Evolutionary conservation across 495 filamentous ascomycete genomes (phyloP), one percentile per base, ranked within the genome.

Genomic region (Pseudomonodictys pantanalensis): DNA sequence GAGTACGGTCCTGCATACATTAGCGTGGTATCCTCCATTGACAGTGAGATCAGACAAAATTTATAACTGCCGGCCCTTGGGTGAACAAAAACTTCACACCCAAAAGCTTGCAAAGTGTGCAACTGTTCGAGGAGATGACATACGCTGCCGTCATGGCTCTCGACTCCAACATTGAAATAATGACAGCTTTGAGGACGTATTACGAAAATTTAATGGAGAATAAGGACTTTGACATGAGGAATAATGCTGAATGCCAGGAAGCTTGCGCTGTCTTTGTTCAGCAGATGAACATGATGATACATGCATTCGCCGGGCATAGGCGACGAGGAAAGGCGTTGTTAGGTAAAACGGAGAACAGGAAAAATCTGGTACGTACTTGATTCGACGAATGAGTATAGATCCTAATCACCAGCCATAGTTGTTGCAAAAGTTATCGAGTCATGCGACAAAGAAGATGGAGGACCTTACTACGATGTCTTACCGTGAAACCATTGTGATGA

Each of bases 401-500:
- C 15, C 50, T 22, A 38, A 46, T 38, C 43, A 17, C 17, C 4
- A 22, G 22, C 52, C 3, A 35, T 52, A 75, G 68, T 49, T 75
- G 5, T 30, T 71, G 29, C 71, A 74, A 48, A 64, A 73, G 45
- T 64, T 73, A 25, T 69, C 72, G 52, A 62, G 65, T 43, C 67
- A 73, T 33, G 60, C 70, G n/a, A 68, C 76, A 7, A 61, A 72
- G 24, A 66, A 62, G 26, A 73, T 69, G 66, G 64, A 71, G 50
- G 32, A 59, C 20, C 46, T 76, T 43, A 74, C 64, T n/a, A 50
- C 51, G 4, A 72, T 65, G 44, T 73, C 71, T 61, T 66, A 78
- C 44, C 66, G 64, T 38, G 76, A 78, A 38, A 66, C 76, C 1
- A 66, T 77, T 35, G 67, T 67, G 2, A 69, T 79, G 64, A 61